Percentiles rank a stretch among this genome's conserved stretches.
Evolutionary conservation across 225 moss, liverwort and hornwort species (phyloP).

Genomic region (Sphagnum contortum): DNA sequence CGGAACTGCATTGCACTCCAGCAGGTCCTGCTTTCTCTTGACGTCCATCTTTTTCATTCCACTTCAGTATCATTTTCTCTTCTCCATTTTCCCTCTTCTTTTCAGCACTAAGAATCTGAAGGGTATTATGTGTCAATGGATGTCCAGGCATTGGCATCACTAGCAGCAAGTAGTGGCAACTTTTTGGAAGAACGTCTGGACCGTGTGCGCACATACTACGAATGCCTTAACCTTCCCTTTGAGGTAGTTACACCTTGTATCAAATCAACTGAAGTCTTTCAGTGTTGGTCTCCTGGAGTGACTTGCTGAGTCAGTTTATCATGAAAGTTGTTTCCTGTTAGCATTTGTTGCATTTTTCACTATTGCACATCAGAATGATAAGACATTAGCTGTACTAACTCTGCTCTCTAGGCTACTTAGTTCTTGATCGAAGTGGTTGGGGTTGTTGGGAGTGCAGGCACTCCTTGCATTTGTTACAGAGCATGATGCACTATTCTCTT

Average conservation of each 20-base stretch:
- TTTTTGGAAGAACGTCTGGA: slow-evolving; percentile 70
- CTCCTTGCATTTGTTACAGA: slow-evolving; percentile 35
- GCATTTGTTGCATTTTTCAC: too few relatives aligned
- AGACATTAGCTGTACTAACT: too few relatives aligned
- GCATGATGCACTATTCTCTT: slow-evolving; percentile 39
- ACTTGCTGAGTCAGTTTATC: too few relatives aligned
- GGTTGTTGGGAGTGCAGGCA: slow-evolving; percentile 19
- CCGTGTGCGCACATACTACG: slow-evolving; percentile 79
- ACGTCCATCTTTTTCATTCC: background rate
- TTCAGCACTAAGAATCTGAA: too few relatives aligned
- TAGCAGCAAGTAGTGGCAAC: slow-evolving; percentile 57
- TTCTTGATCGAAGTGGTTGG: background rate
- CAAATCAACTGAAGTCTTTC: background rate
- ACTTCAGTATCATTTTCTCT: too few relatives aligned
- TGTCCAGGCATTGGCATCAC: slow-evolving; percentile 76
- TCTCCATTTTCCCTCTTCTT: background rate
- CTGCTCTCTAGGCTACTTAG: too few relatives aligned
- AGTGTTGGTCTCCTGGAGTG: too few relatives aligned
- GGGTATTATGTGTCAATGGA: slow-evolving; percentile 1
- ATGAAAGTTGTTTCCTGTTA: too few relatives aligned
- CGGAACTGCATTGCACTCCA: slow-evolving; percentile 85
- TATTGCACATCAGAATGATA: too few relatives aligned
- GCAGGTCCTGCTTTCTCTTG: slow-evolving; percentile 34
- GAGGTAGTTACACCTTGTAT: slow-evolving; percentile 32
- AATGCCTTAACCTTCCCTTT: slow-evolving; percentile 77